These are phyloP conservation scores for Exophiala lecanii-corni DNA, from an alignment of 2,329 filamentous ascomycete genomes.

Conservation along the genomic window DNA sequence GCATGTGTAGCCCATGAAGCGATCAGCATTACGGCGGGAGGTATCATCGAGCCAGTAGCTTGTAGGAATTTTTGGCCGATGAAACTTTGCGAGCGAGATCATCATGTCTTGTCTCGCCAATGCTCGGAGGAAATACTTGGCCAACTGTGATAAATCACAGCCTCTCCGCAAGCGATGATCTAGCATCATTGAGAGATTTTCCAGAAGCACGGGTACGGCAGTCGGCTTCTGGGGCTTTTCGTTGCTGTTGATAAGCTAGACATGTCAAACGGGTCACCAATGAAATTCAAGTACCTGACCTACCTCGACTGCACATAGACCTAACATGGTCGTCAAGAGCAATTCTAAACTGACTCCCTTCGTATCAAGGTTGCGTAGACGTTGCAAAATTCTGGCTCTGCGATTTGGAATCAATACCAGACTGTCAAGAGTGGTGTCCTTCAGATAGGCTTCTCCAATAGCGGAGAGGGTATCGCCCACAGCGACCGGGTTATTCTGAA, in stretches of 20 bases:
- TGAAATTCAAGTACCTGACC: too few species aligned
- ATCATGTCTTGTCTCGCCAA: constrained; percentile 33
- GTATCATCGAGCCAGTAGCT: constrained; percentile 29
- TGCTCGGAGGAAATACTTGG: constrained; percentile 32
- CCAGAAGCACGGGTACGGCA: constrained; percentile 21
- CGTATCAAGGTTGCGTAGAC: constrained; percentile 25
- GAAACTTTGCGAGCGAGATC: constrained; percentile 27
- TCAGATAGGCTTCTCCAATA: constrained; percentile 30
- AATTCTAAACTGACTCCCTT: constrained; percentile 28
- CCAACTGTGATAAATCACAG: constrained; percentile 26
- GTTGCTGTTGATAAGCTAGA: constrained; percentile 26
- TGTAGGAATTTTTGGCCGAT: constrained; percentile 26
- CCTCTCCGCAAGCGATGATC: constrained; percentile 26
- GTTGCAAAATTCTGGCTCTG: constrained; percentile 29
- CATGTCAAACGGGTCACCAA: too few species aligned
- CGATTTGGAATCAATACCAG: constrained; percentile 28
- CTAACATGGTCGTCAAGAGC: constrained; percentile 29
- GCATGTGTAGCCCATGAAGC: constrained; percentile 31
- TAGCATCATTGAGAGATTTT: constrained; percentile 18
- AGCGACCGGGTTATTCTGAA: constrained; percentile 29
- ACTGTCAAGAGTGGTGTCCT: constrained; percentile 12
- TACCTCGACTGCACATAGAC: constrained; percentile 31
- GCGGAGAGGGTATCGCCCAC: constrained; percentile 31
- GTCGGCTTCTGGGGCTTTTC: constrained; percentile 24
- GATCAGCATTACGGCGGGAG: constrained; percentile 25